Evolutionary conservation across 345 rosid species (phyloP).

Genomic region (Kandelia obovata): DNA sequence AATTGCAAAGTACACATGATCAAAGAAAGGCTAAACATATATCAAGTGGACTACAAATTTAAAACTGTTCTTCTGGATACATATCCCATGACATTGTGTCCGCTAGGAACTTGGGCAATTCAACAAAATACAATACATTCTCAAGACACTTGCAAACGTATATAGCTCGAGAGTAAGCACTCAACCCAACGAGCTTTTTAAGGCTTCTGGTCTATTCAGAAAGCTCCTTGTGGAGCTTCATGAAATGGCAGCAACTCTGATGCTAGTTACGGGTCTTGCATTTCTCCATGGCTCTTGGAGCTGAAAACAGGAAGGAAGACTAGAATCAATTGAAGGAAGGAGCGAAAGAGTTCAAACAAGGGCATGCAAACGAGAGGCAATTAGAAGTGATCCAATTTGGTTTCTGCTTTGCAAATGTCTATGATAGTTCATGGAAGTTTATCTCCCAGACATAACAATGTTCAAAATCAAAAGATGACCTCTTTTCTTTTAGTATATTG

Average conservation of each 20-base stretch:
- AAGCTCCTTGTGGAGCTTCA: slow-evolving; percentile 16
- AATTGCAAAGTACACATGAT: slow-evolving; percentile 12
- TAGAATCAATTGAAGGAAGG: neutral
- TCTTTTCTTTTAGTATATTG: neutral
- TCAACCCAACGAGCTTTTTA: slow-evolving; percentile 19
- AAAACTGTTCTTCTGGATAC: slow-evolving; percentile 4
- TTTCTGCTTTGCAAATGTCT: too few species aligned
- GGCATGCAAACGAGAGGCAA: neutral
- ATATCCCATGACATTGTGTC: slow-evolving; percentile 19
- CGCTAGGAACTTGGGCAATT: neutral
- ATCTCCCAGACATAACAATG: neutral
- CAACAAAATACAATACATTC: slow-evolving; percentile 31
- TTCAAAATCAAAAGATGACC: neutral
- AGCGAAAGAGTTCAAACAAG: neutral
- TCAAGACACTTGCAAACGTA: slow-evolving; percentile 17
- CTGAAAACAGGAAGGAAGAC: slow-evolving; percentile 27
- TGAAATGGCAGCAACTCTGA: neutral
- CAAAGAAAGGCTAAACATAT: slow-evolving; percentile 8
- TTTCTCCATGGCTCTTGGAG: slow-evolving; percentile 53
- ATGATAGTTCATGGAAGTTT: too few species aligned
- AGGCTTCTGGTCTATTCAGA: slow-evolving; percentile 7
- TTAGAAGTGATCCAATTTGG: neutral
- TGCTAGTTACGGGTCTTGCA: slow-evolving; percentile 35
- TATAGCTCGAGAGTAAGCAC: slow-evolving; percentile 19
- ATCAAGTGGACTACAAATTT: slow-evolving; percentile 22